Evolutionary conservation across 768 basidiomycete genomes (phyloP).

Genomic region (Naganishia vaughanmartiniae): DNA sequence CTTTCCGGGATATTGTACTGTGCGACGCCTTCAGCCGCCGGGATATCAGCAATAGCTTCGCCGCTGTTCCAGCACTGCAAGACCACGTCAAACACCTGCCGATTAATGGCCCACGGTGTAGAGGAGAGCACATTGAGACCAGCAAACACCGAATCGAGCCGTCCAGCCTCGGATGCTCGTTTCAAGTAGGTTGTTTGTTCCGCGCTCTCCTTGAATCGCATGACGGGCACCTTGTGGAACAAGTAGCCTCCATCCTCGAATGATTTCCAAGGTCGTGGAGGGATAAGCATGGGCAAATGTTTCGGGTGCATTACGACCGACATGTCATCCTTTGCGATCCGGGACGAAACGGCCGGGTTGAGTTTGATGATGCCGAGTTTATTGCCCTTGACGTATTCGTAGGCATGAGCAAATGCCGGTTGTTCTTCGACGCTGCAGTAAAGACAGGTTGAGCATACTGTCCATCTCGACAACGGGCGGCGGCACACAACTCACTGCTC

Average conservation of each 20-base stretch:
- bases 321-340: constrained; percentile 71
- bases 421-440: constrained; percentile 67
- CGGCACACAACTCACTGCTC: constrained; percentile 58
- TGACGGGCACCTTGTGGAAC: constrained; percentile 68
- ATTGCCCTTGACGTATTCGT: constrained; percentile 88
- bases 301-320: constrained; percentile 78
- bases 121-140: constrained; percentile 84
- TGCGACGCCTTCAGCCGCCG: constrained; percentile 63
- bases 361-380: constrained; percentile 89
- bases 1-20: constrained; percentile 56
- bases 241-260: constrained; percentile 79
- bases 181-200: constrained; percentile 79
- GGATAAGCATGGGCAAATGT: constrained; percentile 90
- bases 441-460: constrained; percentile 25
- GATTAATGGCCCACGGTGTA: constrained; percentile 88
- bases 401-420: constrained; percentile 84
- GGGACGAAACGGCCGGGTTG: constrained; percentile 73
- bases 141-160: constrained; percentile 79
- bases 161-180: constrained; percentile 68
- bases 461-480: no score
- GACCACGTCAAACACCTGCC: constrained; percentile 69
- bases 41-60: constrained; percentile 75
- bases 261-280: constrained; percentile 80
- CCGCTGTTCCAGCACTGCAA: constrained; percentile 84
- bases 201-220: constrained; percentile 87